A percentile compares a stretch with the other conserved stretches of the same genome.
These are phyloP conservation scores for Leucoagaricus sp. DNA, from an alignment of 1,284 basidiomycete species.

Conservation along the genomic window DNA sequence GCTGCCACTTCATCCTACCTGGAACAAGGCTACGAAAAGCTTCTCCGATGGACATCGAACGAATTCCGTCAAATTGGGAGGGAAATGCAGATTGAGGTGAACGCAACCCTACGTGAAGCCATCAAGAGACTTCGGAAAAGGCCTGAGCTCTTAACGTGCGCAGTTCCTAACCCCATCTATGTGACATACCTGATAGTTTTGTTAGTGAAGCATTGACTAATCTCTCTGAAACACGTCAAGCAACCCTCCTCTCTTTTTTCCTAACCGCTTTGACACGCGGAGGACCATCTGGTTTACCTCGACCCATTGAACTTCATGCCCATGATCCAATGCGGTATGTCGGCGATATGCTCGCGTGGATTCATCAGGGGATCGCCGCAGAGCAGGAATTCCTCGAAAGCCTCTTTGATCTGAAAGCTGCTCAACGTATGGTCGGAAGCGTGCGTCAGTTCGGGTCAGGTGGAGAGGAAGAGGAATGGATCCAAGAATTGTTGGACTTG, in stretches of 20 bases:
- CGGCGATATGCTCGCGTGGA: constrained; percentile 99
- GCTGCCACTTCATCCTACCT: constrained; percentile 77
- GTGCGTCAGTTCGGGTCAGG: constrained; percentile 50
- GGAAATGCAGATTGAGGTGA: constrained; percentile 82
- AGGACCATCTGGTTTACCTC: constrained; percentile 83
- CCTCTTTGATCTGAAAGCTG: constrained; percentile 72
- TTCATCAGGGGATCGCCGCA: constrained; percentile 93
- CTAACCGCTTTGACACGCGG: constrained; percentile 88
- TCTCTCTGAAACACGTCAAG: constrained; percentile 82
- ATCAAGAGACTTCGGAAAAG: constrained; percentile 73
- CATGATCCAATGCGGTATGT: constrained; percentile 96
- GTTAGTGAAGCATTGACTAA: constrained; percentile 75
- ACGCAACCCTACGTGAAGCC: constrained; percentile 69
- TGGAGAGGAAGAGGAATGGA: constrained; percentile 77
- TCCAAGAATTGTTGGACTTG: constrained; percentile 82
- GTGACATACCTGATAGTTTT: background rate
- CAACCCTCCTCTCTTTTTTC: constrained; percentile 80
- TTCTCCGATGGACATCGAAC: constrained; percentile 83
- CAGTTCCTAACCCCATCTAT: constrained; percentile 17
- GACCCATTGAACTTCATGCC: constrained; percentile 96
- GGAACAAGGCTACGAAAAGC: constrained; percentile 89
- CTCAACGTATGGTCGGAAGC: constrained; percentile 78
- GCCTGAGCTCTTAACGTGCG: constrained; percentile 80
- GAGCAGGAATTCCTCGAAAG: constrained; percentile 92
- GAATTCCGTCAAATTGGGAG: constrained; percentile 84